Percentiles rank a stretch among this genome's conserved stretches.
Evolutionary conservation across 768 basidiomycete species (phyloP).

Genomic region (Suillus placidus): DNA sequence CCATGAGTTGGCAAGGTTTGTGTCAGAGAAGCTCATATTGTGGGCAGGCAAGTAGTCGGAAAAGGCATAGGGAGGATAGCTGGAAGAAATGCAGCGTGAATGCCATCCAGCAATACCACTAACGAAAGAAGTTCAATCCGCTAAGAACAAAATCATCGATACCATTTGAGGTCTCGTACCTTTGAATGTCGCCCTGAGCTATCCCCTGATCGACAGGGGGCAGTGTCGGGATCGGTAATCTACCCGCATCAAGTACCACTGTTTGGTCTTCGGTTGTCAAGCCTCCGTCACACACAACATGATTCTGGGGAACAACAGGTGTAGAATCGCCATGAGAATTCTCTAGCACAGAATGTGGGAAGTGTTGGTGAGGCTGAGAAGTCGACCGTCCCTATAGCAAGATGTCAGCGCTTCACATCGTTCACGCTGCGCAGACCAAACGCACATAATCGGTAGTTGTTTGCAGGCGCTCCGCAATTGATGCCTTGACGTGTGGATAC

Average conservation of each 20-base stretch:
- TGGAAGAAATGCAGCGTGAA: background rate
- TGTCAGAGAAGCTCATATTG: background rate
- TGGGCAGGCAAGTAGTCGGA: background rate
- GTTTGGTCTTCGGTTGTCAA: background rate
- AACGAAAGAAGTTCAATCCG: background rate
- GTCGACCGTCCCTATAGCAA: background rate
- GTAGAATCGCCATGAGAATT: background rate
- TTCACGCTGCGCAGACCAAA: background rate
- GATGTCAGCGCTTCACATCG: background rate
- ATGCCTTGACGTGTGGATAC: background rate
- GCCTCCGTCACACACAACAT: too few relatives aligned
- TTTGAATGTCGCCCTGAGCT: too few relatives aligned
- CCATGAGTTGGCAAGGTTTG: background rate
- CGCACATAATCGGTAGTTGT: background rate
- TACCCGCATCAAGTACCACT: background rate
- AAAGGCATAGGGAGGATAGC: background rate
- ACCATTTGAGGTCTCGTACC: background rate
- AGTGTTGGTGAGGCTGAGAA: background rate
- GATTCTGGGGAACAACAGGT: background rate
- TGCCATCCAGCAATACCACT: background rate
- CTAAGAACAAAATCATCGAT: too few relatives aligned
- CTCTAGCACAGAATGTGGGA: background rate
- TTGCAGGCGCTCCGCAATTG: background rate
- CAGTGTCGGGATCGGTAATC: background rate
- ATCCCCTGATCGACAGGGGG: background rate